Evolutionary conservation across 306 rosid species (phyloP), one percentile per base, ranked within the genome.

Genomic region (Gastrolobium villosum): DNA sequence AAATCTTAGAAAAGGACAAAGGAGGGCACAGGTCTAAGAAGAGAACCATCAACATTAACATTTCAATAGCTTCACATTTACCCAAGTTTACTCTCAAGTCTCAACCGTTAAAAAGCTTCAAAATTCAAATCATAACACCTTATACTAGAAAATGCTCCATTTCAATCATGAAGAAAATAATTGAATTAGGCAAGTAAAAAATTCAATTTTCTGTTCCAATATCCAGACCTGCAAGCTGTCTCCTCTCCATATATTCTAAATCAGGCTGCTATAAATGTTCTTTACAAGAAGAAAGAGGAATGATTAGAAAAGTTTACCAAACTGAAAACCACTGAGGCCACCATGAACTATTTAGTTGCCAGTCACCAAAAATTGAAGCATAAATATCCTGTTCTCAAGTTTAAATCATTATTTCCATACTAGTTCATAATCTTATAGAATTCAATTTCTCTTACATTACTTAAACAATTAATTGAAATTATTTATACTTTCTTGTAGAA

Each of bases 261-360:
- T 32, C 52, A 50, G 67, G 60, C 56, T n/a, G 57, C 76, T 40
- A n/a, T 35, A 81, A 35, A 81, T 74, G 63, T 74, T 66, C 65
- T 59, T 36, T 48, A 57, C 54, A 40, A 57, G 57, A 81, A 59
- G 52, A 59, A 48, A 73, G 53, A 65, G 39, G 67, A 74, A 52
- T 39, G 64, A 75, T 55, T 54, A 74, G 30, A 57, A 75, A 48
- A 32, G 39, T 66, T 81, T 75, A 48, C 49, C 60, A 59, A 14
- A 13, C 54, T 4, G 7, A 73, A 43, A 74, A 31, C 31, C 3
- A 30, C 35, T 34, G 36, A 31, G 43, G 64, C 10, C 43, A 45
- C 61, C 8, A n/a, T 61, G 63, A 15, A 44, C 52, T 32, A 28
- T 20, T 20, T 46, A 76, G 30, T 35, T 50, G 32, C 46, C 40